A percentile compares a stretch with the other conserved stretches of the same genome.
phyloP scores from a whole-genome alignment of 225 moss, liverwort and hornwort species.

The Climacium dendroides region DNA sequence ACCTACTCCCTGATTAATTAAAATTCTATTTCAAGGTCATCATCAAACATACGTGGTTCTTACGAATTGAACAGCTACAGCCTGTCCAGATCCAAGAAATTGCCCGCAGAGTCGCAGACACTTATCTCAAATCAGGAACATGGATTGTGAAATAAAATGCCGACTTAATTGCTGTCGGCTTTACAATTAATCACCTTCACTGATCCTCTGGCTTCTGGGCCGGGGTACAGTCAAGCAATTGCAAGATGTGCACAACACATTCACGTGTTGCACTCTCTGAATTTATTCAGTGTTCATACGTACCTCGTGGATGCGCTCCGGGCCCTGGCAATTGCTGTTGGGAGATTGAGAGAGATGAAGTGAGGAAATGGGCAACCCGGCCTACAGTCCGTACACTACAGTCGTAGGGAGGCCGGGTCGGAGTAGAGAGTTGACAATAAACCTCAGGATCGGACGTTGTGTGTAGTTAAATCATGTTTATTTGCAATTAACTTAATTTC shows the following conservation, averaged over 20 bases:
- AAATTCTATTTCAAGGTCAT: not conserved
- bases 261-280: not conserved
- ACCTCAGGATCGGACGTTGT: not conserved
- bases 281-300: not conserved
- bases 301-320: not conserved
- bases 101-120: not conserved
- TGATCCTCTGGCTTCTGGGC: not conserved
- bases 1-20: not conserved
- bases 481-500: not conserved
- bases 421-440: not conserved
- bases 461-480: not conserved
- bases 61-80: not conserved
- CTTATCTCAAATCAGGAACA: not conserved
- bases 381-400: not conserved
- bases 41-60: not conserved
- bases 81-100: not conserved
- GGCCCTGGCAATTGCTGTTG: not conserved
- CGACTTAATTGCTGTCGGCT: not conserved
- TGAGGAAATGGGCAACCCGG: not conserved
- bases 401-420: no score
- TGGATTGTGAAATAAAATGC: not conserved
- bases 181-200: not conserved
- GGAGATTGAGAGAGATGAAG: not conserved
- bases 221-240: not conserved
- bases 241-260: not conserved